These are phyloP conservation scores for Candida verbasci DNA, from an alignment of 805 yeast genomes.

Conservation along the genomic window DNA sequence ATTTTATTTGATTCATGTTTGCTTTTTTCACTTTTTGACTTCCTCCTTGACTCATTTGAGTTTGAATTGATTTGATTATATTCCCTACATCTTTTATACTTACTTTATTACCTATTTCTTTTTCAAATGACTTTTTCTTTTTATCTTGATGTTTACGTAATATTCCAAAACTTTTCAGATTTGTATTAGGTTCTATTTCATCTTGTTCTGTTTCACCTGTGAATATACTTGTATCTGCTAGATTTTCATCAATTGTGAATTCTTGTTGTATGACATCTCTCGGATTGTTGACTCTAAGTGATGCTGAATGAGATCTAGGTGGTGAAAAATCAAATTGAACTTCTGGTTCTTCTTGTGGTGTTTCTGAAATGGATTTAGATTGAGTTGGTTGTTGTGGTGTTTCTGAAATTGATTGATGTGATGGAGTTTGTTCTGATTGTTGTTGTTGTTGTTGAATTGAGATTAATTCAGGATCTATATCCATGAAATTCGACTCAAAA, in stretches of 20 bases:
- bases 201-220: not conserved
- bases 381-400: conserved; percentile 1
- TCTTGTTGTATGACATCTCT: conserved; percentile 2
- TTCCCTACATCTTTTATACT: not conserved
- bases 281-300: not conserved
- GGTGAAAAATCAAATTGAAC: not conserved
- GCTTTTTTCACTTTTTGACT: conserved; percentile 6
- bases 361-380: not conserved
- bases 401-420: not conserved
- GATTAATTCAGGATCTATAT: not conserved
- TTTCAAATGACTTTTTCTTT: not conserved
- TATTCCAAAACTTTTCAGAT: not conserved
- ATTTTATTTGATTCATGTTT: conserved; percentile 12
- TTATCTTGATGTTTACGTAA: not conserved
- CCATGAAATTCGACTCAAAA: not conserved
- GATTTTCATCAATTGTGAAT: conserved; percentile 2
- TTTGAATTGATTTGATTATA: conserved; percentile 12
- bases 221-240: conserved; percentile 1
- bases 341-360: conserved; percentile 1
- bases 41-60: not conserved
- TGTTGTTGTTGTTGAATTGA: not conserved
- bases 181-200: not conserved
- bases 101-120: not conserved
- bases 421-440: not conserved
- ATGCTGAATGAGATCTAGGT: not conserved